These are phyloP conservation scores for Hypomontagnella monticulosa DNA, from an alignment of 495 filamentous ascomycete species.

Conservation along the genomic window DNA sequence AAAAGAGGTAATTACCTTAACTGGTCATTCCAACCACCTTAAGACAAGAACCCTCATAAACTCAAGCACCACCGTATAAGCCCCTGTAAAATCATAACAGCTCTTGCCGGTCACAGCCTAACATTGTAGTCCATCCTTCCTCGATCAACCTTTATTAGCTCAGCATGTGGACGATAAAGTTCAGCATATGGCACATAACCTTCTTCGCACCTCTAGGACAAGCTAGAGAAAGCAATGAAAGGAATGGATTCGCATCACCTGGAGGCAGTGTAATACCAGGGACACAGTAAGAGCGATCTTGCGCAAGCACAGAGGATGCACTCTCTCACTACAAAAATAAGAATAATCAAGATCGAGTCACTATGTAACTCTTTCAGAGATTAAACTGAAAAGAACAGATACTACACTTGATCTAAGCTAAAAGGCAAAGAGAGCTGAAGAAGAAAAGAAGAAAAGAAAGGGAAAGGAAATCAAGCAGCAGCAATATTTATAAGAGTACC, in stretches of 20 bases:
- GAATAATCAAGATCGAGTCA: constrained; percentile 46
- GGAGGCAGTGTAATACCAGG: constrained; percentile 78
- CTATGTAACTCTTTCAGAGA: constrained; percentile 61
- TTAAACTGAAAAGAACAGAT: constrained; percentile 99
- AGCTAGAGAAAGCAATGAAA: constrained; percentile 51
- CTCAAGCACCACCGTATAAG: too few species aligned
- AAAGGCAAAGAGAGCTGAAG: constrained; percentile 65
- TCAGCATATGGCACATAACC: neutral
- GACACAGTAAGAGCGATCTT: constrained; percentile 71
- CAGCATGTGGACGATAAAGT: neutral
- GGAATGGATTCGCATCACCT: constrained; percentile 68
- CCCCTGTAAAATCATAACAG: too few species aligned
- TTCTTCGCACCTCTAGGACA: constrained; percentile 27
- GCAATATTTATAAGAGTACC: too few species aligned
- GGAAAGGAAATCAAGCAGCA: neutral
- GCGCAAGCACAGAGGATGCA: constrained; percentile 74
- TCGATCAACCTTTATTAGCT: too few species aligned
- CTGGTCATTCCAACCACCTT: too few species aligned
- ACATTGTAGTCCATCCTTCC: too few species aligned
- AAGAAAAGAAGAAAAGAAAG: constrained; percentile 42
- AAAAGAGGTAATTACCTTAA: too few species aligned
- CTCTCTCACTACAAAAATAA: constrained; percentile 56
- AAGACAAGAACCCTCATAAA: too few species aligned
- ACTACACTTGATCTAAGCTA: constrained; percentile 98
- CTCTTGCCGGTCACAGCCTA: too few species aligned